Base-by-base conservation (phyloP, 495 filamentous ascomycete genomes). In the Tirmania nivea region DNA sequence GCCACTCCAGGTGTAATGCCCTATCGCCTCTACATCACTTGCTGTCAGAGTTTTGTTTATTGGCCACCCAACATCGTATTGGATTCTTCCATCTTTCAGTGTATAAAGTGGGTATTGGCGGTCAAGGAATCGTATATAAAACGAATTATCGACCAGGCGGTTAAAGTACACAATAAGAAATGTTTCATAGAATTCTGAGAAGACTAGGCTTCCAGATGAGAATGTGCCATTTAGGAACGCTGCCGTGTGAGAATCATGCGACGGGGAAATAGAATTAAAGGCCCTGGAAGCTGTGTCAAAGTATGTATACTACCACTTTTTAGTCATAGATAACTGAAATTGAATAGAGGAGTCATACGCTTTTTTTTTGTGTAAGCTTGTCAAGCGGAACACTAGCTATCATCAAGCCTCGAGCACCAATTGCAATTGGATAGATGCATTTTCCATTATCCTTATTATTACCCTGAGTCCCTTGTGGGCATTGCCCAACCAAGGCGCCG, bases 81-180 rank as follows among this genome's bases (percentile, higher is more conserved):
- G 25, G 25, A 25, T 25, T 25, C 25, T 25, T 5, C 25, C 25
- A 1, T 25, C 25, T 5, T 25, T 25, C 25, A 25, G 1, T 25
- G 5, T 35, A 7, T 35, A 17, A 25, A 63, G 25, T 2, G 63
- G 63, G 49, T 14, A 11, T 16, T 59, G 21, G 10, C 63, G 55
- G 47, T 66, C 59, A 10, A 66, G 55, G 51, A 55, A 65, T 21
- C 63, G 58, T 10, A 62, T 50, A 37, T 58, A 66, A 52, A 66
- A 66, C 10, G 64, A 66, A 20, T 58, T 63, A 37, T 66, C 64
- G 37, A 56, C 64, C 47, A 62, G 45, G 17, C 63, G 57, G 52
- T 66, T 66, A 53, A 64, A 65, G 35, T 66, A 66, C 10, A 65
- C 39, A 55, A 66, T 63, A 53, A 65, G 49, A 54, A 66, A 66